A percentile compares a stretch with the other conserved stretches of the same genome.
These are phyloP conservation scores for Plasmodium blacklocki DNA, from an alignment of 169 alveolate genomes.

Conservation along the genomic window DNA sequence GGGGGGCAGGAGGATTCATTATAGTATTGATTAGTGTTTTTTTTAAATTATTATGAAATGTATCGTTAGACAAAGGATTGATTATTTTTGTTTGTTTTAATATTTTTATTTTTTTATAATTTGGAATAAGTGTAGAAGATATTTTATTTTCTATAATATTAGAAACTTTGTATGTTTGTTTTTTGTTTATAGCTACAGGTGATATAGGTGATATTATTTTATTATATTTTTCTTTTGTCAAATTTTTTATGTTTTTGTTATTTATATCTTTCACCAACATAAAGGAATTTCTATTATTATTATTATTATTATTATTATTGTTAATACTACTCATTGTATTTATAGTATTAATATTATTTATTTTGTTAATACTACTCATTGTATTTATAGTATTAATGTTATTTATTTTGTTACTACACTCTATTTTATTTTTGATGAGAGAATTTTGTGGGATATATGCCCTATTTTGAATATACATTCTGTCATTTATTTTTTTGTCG, in stretches of 20 bases:
- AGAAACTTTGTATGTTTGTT: slow-evolving; percentile 8
- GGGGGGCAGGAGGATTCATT: slow-evolving; percentile 33
- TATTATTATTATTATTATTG: not conserved
- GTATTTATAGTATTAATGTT: not conserved
- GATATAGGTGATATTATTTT: slow-evolving; percentile 5
- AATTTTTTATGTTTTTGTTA: not conserved
- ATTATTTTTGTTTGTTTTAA: not conserved
- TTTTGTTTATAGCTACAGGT: slow-evolving; percentile 24
- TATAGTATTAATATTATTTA: not conserved
- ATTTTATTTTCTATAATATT: not conserved
- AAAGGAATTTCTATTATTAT: not conserved
- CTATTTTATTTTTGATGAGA: slow-evolving; percentile 13
- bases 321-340: no score
- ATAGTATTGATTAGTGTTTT: slow-evolving; percentile 50
- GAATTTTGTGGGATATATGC: not conserved
- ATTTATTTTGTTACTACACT: slow-evolving; percentile 3
- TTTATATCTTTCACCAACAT: not conserved
- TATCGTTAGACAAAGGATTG: slow-evolving; percentile 22
- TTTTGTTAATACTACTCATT: not conserved
- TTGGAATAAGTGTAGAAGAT: slow-evolving; percentile 20
- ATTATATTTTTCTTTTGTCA: slow-evolving; percentile 2
- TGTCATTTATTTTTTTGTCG: not conserved
- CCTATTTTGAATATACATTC: not conserved
- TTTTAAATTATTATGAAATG: slow-evolving; percentile 46
- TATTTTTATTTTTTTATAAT: no score